Base-by-base conservation (phyloP, 208 protist genomes). In the Trypanosoma lewisi region DNA sequence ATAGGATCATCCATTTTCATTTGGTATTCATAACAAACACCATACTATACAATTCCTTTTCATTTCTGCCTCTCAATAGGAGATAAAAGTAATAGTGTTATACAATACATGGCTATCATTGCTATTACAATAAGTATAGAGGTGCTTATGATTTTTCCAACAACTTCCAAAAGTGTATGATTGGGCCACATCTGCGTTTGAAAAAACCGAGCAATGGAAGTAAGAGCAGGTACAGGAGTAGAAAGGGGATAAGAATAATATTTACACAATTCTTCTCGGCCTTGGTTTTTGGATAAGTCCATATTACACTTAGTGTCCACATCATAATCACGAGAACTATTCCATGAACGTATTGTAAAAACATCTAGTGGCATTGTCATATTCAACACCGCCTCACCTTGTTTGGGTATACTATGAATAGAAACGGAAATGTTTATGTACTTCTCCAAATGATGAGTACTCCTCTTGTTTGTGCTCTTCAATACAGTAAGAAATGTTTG, bases 351-450 rank as follows among this genome's bases (percentile, higher is more conserved):
- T 68, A 80, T 61, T 55, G 81, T 84, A 49, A 91, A 67, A 64
- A 78, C 80, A 33, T 63, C 57, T 17, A 91, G 72, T n/a, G 85
- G 85, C 8, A 86, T 50, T 39, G 78, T 82, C 11, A 88, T 48
- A 0, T 75, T 73, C 21, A 79, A 23, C 21, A 72, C 77, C 4
- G 77, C 70, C 45, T 80, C 57, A 27, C 80, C 84, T 11, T 75
- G 23, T 25, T 70, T 28, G 1, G 75, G 21, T 36, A 91, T 70
- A 25, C 76, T 77, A 57, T 80, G 84, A 60, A 85, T 79, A 25
- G 76, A 77, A 63, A 91, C 78, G 34, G 74, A 82, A 11, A 79
- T 68, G 45, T 91, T 85, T 53, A 91, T n/a, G 17, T 50, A 61
- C 12, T 50, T 33, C 37, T 87, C 78, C 8, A 87, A 39, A 5